Evolutionary conservation across 768 basidiomycete species (phyloP), one percentile per base, ranked within the genome.

Genomic region (Kwoniella shandongensis): DNA sequence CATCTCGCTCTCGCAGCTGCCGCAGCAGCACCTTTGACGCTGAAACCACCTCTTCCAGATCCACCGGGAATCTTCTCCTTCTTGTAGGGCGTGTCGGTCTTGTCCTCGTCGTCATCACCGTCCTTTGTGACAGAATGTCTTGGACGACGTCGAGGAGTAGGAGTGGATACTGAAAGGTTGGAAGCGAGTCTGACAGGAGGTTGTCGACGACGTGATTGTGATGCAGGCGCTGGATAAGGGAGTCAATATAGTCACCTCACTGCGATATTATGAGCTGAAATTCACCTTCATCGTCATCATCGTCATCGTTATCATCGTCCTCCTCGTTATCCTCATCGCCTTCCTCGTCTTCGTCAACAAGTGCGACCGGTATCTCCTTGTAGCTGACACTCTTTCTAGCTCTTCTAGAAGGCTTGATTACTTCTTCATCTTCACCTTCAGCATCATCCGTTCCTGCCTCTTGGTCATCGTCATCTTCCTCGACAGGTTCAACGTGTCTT

Each of bases 21-120:
- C 8, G 62, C 57, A 7, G 66, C 68, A 27, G 64, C 72, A 12
- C 67, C 68, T 36, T 70, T 67, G 44, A 70, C 64, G 26, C 63
- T 64, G 59, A 70, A 70, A 20, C 76, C 78, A 0, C 79, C 79
- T 25, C 78, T 74, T 44, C 63, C 69, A 15, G 65, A 57, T 22
- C 67, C 72, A 18, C 56, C 56, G n/a, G 56, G 56, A 29, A 79
- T 76, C 38, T 62, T 59, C 32, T 71, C 69, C 4, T 41, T 20
- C 25, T 59, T 57, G 36, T 51, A 62, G 0, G 61, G 45, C 44
- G 66, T 73, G 51, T 72, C 69, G 22, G 53, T 56, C 48, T 66
- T 61, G n/a, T 55, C 61, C 17, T 70, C 25, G 67, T 74, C 45
- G 64, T 51, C 2, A 22, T 39, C 59, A 12, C 53, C 61, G 11